Percentiles rank a stretch among this genome's conserved stretches.
Conservation (phyloP, 2,329 filamentous ascomycete genomes). For the Graphilbum sp. region DNA sequence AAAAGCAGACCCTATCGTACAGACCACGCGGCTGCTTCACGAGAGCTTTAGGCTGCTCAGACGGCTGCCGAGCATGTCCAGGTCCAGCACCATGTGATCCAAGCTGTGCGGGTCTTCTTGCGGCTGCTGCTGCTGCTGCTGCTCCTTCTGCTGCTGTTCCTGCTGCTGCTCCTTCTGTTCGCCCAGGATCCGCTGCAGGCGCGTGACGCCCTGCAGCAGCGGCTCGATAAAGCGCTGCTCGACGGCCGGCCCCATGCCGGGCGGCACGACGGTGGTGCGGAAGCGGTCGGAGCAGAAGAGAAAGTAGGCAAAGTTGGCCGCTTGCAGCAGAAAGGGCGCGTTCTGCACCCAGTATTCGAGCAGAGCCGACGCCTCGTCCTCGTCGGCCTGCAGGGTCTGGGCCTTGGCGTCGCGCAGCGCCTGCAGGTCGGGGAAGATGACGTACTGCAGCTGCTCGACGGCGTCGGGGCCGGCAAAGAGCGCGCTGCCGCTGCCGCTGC, state of each 20-base stretch:
- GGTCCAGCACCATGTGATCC: slow-evolving; percentile 5
- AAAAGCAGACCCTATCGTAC: not conserved
- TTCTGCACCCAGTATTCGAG: slow-evolving; percentile 35
- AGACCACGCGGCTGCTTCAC: not conserved
- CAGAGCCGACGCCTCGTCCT: slow-evolving; percentile 15
- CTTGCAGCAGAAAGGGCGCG: slow-evolving; percentile 39
- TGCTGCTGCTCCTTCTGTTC: not conserved
- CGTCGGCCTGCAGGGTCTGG: slow-evolving; percentile 12
- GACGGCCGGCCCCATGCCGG: slow-evolving; percentile 38
- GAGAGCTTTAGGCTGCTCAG: slow-evolving; percentile 7
- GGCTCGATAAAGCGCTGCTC: slow-evolving; percentile 43
- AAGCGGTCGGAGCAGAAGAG: slow-evolving; percentile 27
- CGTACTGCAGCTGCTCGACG: slow-evolving; percentile 43
- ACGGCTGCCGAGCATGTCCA: slow-evolving; percentile 6
- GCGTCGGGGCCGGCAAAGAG: slow-evolving; percentile 36
- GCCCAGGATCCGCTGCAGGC: slow-evolving; percentile 3
- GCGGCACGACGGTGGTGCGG: slow-evolving; percentile 31
- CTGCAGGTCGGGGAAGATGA: slow-evolving; percentile 41
- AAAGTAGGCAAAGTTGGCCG: slow-evolving; percentile 44
- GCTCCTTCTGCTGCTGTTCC: not conserved
- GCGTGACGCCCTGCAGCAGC: slow-evolving; percentile 22
- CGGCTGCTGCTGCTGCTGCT: not conserved
- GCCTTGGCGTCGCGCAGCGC: slow-evolving; percentile 21
- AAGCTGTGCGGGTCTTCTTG: not conserved
- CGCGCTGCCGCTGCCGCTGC: slow-evolving; percentile 9